Percentiles rank a stretch among this genome's conserved stretches.
Evolutionary conservation across 139 green algal species (phyloP).

Genomic region (Haematococcus lacustris): DNA sequence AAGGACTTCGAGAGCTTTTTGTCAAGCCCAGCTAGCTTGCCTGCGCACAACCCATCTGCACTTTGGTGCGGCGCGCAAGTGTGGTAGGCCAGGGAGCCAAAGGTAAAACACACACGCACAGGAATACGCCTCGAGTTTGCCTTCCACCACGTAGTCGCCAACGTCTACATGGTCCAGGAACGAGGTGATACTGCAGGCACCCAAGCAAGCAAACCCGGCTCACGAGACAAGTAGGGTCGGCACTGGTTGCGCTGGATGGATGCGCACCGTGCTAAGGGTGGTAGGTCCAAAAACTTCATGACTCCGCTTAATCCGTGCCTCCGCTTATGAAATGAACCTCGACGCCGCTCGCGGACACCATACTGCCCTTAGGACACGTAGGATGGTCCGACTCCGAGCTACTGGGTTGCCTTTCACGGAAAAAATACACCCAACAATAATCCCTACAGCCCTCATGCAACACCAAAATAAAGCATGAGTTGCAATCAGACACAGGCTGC

Average conservation of each 20-base stretch:
- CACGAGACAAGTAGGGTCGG: background rate
- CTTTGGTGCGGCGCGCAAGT: background rate
- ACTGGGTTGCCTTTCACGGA: background rate
- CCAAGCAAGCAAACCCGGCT: background rate
- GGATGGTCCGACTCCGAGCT: background rate
- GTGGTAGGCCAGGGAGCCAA: background rate
- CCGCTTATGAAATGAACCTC: background rate
- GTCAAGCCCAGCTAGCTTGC: slow-evolving; percentile 93
- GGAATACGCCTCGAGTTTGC: slow-evolving; percentile 88
- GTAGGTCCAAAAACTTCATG: slow-evolving; percentile 28
- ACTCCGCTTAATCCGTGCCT: background rate
- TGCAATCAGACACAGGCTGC: too few relatives aligned
- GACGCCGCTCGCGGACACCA: background rate
- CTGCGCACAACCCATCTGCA: slow-evolving; percentile 35
- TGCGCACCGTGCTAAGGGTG: slow-evolving; percentile 13
- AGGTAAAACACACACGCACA: slow-evolving; percentile 54
- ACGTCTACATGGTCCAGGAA: slow-evolving; percentile 88
- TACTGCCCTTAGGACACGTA: background rate
- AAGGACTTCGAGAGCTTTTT: slow-evolving; percentile 93
- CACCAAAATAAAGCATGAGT: too few relatives aligned
- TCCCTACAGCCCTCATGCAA: too few relatives aligned
- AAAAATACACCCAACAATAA: background rate
- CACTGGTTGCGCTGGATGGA: background rate
- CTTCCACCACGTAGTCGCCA: slow-evolving; percentile 80
- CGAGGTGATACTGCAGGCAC: slow-evolving; percentile 58